phyloP scores from a whole-genome alignment of 140 eudicot species.

The Anethum foeniculum region DNA sequence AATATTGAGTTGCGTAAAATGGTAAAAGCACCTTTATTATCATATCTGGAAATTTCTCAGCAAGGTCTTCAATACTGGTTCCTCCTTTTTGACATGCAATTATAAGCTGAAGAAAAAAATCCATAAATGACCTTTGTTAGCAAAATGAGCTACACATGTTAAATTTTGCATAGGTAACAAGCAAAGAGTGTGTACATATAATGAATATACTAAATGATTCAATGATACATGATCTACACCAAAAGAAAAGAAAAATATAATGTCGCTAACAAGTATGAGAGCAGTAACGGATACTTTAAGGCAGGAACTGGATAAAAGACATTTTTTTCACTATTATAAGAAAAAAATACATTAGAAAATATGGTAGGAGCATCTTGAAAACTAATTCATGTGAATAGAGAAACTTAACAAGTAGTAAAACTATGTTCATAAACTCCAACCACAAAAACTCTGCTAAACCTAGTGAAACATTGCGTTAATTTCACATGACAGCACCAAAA shows the following conservation, averaged over 20 bases:
- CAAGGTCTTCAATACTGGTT: constrained; percentile 98
- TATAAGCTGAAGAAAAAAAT: constrained; percentile 51
- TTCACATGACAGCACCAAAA: neutral
- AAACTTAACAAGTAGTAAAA: neutral
- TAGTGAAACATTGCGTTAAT: neutral
- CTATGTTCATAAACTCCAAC: neutral
- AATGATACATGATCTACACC: neutral
- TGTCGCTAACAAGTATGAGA: neutral
- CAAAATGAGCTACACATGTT: neutral
- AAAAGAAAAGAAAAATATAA: neutral
- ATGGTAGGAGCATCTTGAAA: neutral
- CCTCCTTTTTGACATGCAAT: constrained; percentile 93
- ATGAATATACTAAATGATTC: neutral
- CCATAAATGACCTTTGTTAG: constrained; percentile 5
- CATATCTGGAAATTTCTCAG: constrained; percentile 91
- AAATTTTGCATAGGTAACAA: neutral
- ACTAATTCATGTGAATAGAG: neutral
- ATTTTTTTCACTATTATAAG: neutral
- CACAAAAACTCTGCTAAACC: neutral
- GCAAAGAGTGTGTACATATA: neutral
- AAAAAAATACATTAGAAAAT: neutral
- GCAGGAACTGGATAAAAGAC: neutral
- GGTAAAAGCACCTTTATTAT: constrained; percentile 54
- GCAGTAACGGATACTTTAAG: neutral
- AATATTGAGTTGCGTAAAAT: neutral